Evolutionary conservation across 1,139 yeast species (phyloP), one percentile per base, ranked within the genome.

Genomic region (Taphrina deformans): DNA sequence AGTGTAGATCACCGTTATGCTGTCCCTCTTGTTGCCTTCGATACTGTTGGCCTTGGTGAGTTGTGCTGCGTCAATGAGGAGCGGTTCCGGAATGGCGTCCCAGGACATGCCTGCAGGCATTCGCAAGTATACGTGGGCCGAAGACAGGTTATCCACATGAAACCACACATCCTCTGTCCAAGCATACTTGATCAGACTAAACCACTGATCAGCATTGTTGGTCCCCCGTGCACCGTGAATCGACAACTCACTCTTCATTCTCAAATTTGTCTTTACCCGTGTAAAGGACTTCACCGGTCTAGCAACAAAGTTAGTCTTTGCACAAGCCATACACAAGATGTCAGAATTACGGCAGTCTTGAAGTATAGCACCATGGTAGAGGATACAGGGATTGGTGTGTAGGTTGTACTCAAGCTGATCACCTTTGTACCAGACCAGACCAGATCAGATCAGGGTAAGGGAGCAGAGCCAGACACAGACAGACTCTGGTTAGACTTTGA

Each of bases 41-140:
- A 88, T 88, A 16, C 95, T 87, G 73, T 87, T 87, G 23, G 90
- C 88, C 74, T 89, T 89, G 44, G 95, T 87, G 67, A 89, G 77
- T 72, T 89, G 96, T 0, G 88, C 88, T 65, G 91, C 80, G 70
- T 86, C 91, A 46, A 70, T 76, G 23, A 88, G 72, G 2, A 88
- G 76, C 4, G 76, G 80, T 38, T 79, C 78, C 1, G 88, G 85
- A 1, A 89, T 79, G 51, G 75, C 74, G 33, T 82, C 84, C 77
- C 81, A 73, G 2, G 70, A 64, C 69, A 79, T 74, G 46, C 80
- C 83, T 23, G 80, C 80, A 16, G 78, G 79, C 40, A 87, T 75
- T 65, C 89, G 83, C 35, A 88, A 75, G 71, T 89, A 89, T n/a
- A 89, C 81, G 73, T 89, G 96, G 0, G 95, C 96, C 51, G 92